Base-by-base conservation (phyloP, 352 stramenopile species). In the Phytophthora megakarya region DNA sequence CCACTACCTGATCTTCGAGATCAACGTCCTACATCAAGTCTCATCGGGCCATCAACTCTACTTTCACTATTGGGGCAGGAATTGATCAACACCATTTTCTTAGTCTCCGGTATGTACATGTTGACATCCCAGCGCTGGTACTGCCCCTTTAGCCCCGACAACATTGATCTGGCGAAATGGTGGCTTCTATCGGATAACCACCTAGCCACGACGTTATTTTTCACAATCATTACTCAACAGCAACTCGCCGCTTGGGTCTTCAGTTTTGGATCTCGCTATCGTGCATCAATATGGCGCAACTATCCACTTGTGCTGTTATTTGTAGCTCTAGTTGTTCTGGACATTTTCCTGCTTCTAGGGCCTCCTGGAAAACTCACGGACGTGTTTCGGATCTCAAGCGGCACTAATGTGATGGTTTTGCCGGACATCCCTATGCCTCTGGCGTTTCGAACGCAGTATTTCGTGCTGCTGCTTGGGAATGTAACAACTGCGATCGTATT, bases 11-110 rank as follows among this genome's bases (percentile, higher is more conserved):
- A 78, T 35, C 39, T 78, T 12, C 60, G 50, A 45, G 35, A 46
- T 18, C 42, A 22, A 19, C 61, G 67, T 1, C 67, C 67, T 13
- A 92, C 83, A 8, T 84, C 81, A 5, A 90, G 77, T 37, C 49
- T 95, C 25, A 75, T 95, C 32, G 84, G 82, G n/a, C 65, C 73
- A 0, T 67, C 71, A 0, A 92, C 80, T 3, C 33, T 90, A 10
- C 21, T 61, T 0, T 87, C 70, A 19, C 62, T 75, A 25, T 54
- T 86, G 10, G 81, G 84, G 5, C 67, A 90, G 28, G 56, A 89
- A 35, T 33, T 59, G 0, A 80, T 89, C 37, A 87, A 92, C 61
- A 56, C 87, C 19, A 28, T 78, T 5, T 90, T 75, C 38, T 43
- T 88, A 4, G 65, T 63, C n/a, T 61, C 60, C 7, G 46, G 56